Base-by-base conservation (phyloP, 495 filamentous ascomycete species). In the Tuber umbilicatum region DNA sequence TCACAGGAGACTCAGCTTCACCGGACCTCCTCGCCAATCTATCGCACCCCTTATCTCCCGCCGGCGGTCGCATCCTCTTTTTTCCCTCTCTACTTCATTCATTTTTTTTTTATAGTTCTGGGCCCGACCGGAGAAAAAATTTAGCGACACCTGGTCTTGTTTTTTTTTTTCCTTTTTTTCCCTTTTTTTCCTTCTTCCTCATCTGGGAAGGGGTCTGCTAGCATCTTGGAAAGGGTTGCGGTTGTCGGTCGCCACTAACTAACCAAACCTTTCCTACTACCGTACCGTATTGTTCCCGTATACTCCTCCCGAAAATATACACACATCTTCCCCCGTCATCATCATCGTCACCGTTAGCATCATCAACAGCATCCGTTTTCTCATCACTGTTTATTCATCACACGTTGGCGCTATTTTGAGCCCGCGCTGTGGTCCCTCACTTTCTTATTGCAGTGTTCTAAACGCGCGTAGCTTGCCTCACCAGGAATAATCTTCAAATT, bases 401-500 rank as follows among this genome's bases (percentile, higher is more conserved):
- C 41, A 67, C 64, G 73, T 74, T 40, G 68, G 50, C 74, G 73
- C 77, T 73, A 68, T 50, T 71, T 70, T 71, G 68, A 68, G 76
- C 76, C 69, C 71, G 31, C 39, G 37, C 72, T 71, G 23, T 69
- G 43, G 38, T 68, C 45, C 37, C 74, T 35, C 50, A 38, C 74
- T 38, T 70, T 64, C 45, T 70, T 69, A 42, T 45, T 75, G 71
- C 73, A 78, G 77, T 78, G 71, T 79, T 75, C 69, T 47, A 79
- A 69, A 78, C 77, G 77, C 77, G 77, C 77, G 75, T 79, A 74
- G 77, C 74, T 76, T 75, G 77, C 39, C 77, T 72, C 75, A 74
- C 76, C 71, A 75, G 78, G 60, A 47, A 78, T 79, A 75, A 79
- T 74, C 75, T 78, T 71, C 60, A 50, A 70, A 37, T 72, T 74